Evolutionary conservation across 768 basidiomycete species (phyloP), one percentile per base, ranked within the genome.

Genomic region (Psilocybe azurescens): DNA sequence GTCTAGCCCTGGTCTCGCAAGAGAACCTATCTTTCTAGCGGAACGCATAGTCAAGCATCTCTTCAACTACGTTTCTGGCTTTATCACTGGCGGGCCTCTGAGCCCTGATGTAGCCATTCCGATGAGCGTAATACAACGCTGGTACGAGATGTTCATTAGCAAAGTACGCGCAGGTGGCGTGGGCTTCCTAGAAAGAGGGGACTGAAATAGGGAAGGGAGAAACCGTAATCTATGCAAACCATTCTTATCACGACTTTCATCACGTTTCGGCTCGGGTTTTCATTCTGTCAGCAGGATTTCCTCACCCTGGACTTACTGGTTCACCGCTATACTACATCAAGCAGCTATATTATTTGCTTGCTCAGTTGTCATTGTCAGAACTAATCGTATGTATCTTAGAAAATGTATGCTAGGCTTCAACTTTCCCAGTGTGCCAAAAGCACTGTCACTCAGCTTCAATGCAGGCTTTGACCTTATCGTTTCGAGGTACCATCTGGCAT

Each of bases 11-110:
- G 68, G 70, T 53, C 53, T 76, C 55, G 28, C 72, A 59, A 69
- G 71, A 33, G 86, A 89, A 67, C 81, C 89, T 16, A 80, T 80
- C 11, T 55, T 81, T 8, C 75, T 93, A 24, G 89, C 89, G 2
- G 89, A 91, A 73, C 81, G 83, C 48, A 83, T 91, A 58, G 87
- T 89, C 24, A 89, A 87, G 64, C 86, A 94, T 69, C 75, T 94
- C 59, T 82, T 93, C 72, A 91, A 91, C 66, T 93, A 91, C 65
- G 65, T 93, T 5, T 85, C 88, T 6, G 83, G 90, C 1, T 94
- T 93, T 66, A 78, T 78, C 3, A 79, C 81, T 16, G 77, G 79
- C 4, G 75, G 76, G 1, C 69, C 70, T 14, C 63, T 87, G 24
- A 77, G 81, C 2, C 81, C 81, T 1, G 84, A 88, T 51, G 79